Percentiles rank a stretch among this genome's conserved stretches.
These are phyloP conservation scores for Calonectria henricotiae DNA, from an alignment of 2,329 filamentous ascomycete genomes.

Conservation along the genomic window DNA sequence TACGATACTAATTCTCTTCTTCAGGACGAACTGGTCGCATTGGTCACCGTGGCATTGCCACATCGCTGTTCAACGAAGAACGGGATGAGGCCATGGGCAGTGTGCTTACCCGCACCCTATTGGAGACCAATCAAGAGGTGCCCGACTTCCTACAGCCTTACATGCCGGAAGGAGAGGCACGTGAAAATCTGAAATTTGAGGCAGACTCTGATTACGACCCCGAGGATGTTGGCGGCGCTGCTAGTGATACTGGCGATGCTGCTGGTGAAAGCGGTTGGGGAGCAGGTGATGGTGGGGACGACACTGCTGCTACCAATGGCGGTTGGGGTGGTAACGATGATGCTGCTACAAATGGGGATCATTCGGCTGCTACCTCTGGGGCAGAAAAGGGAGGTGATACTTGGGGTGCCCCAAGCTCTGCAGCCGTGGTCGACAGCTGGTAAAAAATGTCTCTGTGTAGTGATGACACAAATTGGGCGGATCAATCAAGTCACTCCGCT, in stretches of 20 bases:
- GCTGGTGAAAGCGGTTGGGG: conserved; percentile 31
- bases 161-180: conserved; percentile 71
- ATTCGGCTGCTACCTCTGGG: neutral
- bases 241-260: conserved; percentile 38
- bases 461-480: neutral
- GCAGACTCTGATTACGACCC: conserved; percentile 70
- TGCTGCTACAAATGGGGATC: neutral
- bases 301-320: conserved; percentile 20
- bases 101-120: conserved; percentile 83
- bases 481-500: neutral
- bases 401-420: neutral
- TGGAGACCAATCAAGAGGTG: conserved; percentile 84
- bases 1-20: conserved; percentile 32
- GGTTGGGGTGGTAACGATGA: conserved; percentile 31
- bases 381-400: neutral
- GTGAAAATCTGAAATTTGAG: conserved; percentile 69
- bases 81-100: conserved; percentile 81
- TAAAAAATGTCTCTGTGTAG: conserved; percentile 11
- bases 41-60: conserved; percentile 87
- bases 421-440: neutral
- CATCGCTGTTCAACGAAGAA: conserved; percentile 88
- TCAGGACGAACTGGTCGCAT: conserved; percentile 93
- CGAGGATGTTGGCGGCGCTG: conserved; percentile 54
- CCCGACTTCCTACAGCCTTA: conserved; percentile 85
- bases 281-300: conserved; percentile 41